Evolutionary conservation across 345 rosid genomes (phyloP), one percentile per base, ranked within the genome.

Genomic region (Eucalyptus caleyi): DNA sequence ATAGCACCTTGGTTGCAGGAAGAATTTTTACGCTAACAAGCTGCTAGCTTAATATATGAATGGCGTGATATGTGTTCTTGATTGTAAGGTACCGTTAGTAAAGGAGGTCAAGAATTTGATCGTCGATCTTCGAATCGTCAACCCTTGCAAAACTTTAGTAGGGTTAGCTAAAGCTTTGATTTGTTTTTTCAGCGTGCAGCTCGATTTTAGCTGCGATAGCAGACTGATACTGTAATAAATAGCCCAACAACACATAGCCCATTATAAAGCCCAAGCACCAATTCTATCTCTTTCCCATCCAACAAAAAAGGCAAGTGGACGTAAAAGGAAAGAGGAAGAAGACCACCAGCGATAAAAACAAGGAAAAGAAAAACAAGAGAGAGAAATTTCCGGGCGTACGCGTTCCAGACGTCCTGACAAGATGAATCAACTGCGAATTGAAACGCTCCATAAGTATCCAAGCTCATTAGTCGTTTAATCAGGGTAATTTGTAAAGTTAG

Each of bases 281-380:
- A 56, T 56, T 56, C 62, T 1, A 1, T 56, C 62, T 56, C 13
- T 56, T 56, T 24, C 24, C 59, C 24, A 6, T 56, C 4, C 62
- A 56, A 56, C 13, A 1, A 56, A 24, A 10, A 10, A 1, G 27
- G 62, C 62, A 56, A 24, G 62, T 56, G 30, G 6, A 56, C 30
- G 30, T 10, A 24, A 24, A 56, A 56, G 30, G 62, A 56, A 56
- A 23, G 24, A 56, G 30, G 30, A 56, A 56, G 30, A 56, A 24
- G 30, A 56, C 62, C 30, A 24, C 0, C 30, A 11, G 6, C 62
- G 0, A 10, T 0, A 56, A 56, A 24, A 1, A 56, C 30, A 56
- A 56, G 27, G 62, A 23, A 56, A 56, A 56, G 62, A 9, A 56
- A 56, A 56, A 56, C 56, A 51, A 18, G 56, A 56, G 59, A 53